A percentile compares a stretch with the other conserved stretches of the same genome.
Evolutionary conservation across 1,139 yeast genomes (phyloP).

Genomic region (Diutina catenulata): DNA sequence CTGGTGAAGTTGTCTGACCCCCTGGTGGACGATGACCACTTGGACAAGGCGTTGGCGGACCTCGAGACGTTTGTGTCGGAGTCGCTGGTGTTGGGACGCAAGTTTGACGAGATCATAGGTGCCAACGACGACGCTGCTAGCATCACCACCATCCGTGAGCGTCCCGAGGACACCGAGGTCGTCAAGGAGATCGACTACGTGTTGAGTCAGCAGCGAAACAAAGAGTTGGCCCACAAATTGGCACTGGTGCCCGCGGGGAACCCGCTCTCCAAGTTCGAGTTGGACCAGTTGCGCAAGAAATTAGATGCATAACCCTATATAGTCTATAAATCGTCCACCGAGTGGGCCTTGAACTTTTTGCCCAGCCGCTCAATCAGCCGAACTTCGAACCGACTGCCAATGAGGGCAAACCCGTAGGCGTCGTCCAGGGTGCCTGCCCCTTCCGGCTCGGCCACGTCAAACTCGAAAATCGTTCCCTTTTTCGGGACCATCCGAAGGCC

Average conservation of each 20-base stretch:
- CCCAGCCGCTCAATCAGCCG: conserved; percentile 77
- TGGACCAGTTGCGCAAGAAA: too few relatives aligned
- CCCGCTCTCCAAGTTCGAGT: too few relatives aligned
- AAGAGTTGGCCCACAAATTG: too few relatives aligned
- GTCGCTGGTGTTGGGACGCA: neutral
- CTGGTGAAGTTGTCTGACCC: neutral
- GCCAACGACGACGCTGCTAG: too few relatives aligned
- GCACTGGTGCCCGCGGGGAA: too few relatives aligned
- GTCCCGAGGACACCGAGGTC: too few relatives aligned
- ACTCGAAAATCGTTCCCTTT: conserved; percentile 44
- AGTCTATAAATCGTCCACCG: conserved; percentile 47
- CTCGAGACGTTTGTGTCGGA: neutral
- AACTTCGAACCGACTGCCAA: conserved; percentile 72
- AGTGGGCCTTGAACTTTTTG: conserved; percentile 73
- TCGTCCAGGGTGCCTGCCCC: conserved; percentile 16
- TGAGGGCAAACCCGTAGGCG: conserved; percentile 46
- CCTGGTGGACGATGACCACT: neutral
- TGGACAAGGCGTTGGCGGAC: neutral
- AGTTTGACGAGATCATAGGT: neutral
- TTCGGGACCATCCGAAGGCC: conserved; percentile 49
- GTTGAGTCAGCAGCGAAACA: too few relatives aligned
- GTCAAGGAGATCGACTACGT: too few relatives aligned
- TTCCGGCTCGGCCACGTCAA: conserved; percentile 39
- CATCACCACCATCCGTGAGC: too few relatives aligned
- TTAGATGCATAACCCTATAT: too few relatives aligned